Percentiles rank a stretch among this genome's conserved stretches.
phyloP scores from a whole-genome alignment of 192 early-diverging fungal genomes.

The Podila epigama region DNA sequence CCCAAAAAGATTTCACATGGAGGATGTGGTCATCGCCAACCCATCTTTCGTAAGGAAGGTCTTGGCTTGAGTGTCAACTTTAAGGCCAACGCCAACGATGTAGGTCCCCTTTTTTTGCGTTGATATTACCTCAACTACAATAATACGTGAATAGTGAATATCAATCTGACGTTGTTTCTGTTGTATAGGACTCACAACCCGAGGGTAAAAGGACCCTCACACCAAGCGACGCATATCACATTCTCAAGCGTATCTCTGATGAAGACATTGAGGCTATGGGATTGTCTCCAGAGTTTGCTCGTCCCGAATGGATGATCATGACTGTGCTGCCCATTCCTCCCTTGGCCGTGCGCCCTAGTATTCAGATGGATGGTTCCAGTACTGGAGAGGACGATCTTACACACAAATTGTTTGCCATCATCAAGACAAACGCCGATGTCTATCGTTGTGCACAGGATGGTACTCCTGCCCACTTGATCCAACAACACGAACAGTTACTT shows the following conservation, averaged over 20 bases:
- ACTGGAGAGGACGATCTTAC: slow-evolving; percentile 97
- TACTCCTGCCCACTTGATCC: slow-evolving; percentile 85
- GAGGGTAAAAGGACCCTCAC: slow-evolving; percentile 73
- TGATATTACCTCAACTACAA: not conserved
- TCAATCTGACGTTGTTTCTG: not conserved
- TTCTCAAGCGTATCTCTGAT: slow-evolving; percentile 88
- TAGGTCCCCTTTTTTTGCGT: slow-evolving; percentile 5
- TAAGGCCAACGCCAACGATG: slow-evolving; percentile 47
- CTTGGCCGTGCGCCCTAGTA: slow-evolving; percentile 94
- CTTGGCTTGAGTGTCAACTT: slow-evolving; percentile 70
- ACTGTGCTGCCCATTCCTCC: slow-evolving; percentile 95
- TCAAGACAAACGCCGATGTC: slow-evolving; percentile 92
- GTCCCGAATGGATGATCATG: slow-evolving; percentile 99
- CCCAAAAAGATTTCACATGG: slow-evolving; percentile 75
- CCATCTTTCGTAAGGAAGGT: slow-evolving; percentile 81
- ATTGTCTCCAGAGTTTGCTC: slow-evolving; percentile 86
- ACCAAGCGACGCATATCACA: slow-evolving; percentile 78
- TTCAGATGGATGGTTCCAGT: slow-evolving; percentile 89
- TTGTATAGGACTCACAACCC: slow-evolving; percentile 52
- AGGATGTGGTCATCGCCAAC: slow-evolving; percentile 88
- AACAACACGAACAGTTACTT: slow-evolving; percentile 86
- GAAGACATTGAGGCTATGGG: slow-evolving; percentile 89
- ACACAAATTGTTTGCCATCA: slow-evolving; percentile 89
- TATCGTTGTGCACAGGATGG: slow-evolving; percentile 84
- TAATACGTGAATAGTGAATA: not conserved